Percentiles rank a stretch among this genome's conserved stretches.
Conservation (phyloP, 192 early-diverging fungal species). For the Globomyces pollinis-pini region DNA sequence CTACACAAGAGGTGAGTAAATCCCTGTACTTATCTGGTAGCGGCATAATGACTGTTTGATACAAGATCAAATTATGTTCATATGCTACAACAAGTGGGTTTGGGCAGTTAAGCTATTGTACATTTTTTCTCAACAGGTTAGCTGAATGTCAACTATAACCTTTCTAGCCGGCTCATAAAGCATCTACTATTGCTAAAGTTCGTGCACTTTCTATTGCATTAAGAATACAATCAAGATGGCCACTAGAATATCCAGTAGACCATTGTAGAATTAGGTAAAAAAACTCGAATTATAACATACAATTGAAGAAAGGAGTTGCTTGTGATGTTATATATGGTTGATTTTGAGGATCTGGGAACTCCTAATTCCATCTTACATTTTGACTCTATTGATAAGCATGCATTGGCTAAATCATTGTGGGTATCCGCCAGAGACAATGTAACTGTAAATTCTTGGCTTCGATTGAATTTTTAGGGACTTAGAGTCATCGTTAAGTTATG, state of each 20-base stretch:
- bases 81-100: slow-evolving; percentile 2
- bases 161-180: slow-evolving; percentile 35
- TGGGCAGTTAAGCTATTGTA: slow-evolving; percentile 7
- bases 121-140: slow-evolving; percentile 4
- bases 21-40: too few relatives aligned
- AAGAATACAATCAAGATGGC: background rate
- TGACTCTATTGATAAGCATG: slow-evolving; percentile 53
- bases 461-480: slow-evolving; percentile 23
- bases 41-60: background rate
- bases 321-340: slow-evolving; percentile 56
- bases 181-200: slow-evolving; percentile 45
- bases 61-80: background rate
- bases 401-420: slow-evolving; percentile 63
- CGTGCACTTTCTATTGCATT: slow-evolving; percentile 33
- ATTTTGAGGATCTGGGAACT: slow-evolving; percentile 65
- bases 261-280: background rate
- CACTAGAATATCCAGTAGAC: background rate
- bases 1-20: background rate
- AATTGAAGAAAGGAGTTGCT: slow-evolving; percentile 42
- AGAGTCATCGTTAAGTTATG: slow-evolving; percentile 68
- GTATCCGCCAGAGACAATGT: slow-evolving; percentile 50
- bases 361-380: slow-evolving; percentile 51
- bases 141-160: slow-evolving; percentile 31
- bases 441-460: slow-evolving; percentile 23
- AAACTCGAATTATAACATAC: background rate